Base-by-base conservation (phyloP, 768 basidiomycete species). In the Boletus rex-veris region DNA sequence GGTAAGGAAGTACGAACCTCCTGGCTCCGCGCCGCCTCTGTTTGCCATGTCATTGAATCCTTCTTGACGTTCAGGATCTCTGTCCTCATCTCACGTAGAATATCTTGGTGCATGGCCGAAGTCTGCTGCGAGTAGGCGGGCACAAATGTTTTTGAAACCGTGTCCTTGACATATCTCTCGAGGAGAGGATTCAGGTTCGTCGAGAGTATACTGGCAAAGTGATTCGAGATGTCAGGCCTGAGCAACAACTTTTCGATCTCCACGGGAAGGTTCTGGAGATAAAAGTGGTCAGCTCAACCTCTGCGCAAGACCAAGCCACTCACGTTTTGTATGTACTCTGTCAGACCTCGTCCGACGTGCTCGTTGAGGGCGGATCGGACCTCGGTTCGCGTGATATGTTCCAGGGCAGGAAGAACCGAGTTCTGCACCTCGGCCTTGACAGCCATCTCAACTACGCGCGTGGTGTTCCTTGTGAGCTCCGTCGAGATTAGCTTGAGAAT, bases 401-500 rank as follows among this genome's bases (percentile, higher is more conserved):
- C 90, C 33, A 94, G 75, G 8, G 90, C 81, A 5, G 92, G 92
- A 18, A 92, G 75, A 12, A 94, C 88, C 0, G 89, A 90, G 62
- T 79, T 86, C 66, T 90, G 90, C 15, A 93, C 86, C 66, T 92
- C 91, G 48, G 74, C 77, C 74, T 91, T 92, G 64, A 93, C 87
- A 14, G 90, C 92, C 79, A 87, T 80, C 73, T 94, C 92, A 41
- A 94, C 92, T 45, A 92, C 88, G 12, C 90, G 81, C 10, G 90
- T 90, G 11, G 91, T 93, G 61, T 92, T 92, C 72, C 88, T 84
- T 9, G 88, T 92, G 47, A 93, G 77, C 70, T 92, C 89, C 2
- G 82, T 88, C 21, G 90, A 92, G 60, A 93, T 92, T 50, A 93
- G 74, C 73, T 92, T 92, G 63, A 93, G 74, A 56, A 93, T 90